Evolutionary conservation across 352 stramenopile genomes (phyloP), one percentile per base, ranked within the genome.

Genomic region (Thraustotheca clavata): DNA sequence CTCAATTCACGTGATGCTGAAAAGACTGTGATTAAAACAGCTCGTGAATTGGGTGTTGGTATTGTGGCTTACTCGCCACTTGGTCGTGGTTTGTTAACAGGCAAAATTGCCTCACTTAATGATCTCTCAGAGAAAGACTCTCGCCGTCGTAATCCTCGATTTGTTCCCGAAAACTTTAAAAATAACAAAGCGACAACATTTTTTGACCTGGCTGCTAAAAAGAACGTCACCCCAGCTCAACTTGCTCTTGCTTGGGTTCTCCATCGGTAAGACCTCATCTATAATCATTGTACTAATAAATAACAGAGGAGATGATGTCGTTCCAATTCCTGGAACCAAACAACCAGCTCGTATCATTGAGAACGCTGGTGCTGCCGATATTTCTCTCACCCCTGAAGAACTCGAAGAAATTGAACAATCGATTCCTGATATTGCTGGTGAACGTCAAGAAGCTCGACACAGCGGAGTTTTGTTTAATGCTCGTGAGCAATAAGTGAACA

Each of bases 271-370:
- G 34, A 70, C 0, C 54, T 71, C 39, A 60, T 72, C 52, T n/a
- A n/a, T n/a, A n/a, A n/a, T n/a, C n/a, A n/a, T n/a, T n/a, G n/a
- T n/a, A n/a, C n/a, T n/a, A n/a, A n/a, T n/a, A n/a, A n/a, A n/a
- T 47, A 24, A 4, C 27, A 47, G 39, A 31, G 68, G 68, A 5
- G 48, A 71, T 8, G 67, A 74, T 36, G 67, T 74, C 31, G 59
- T 74, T 33, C 69, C 69, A 18, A 73, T 73, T 47, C 69, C 68
- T 9, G 69, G 69, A n/a, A 71, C 69, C 0, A 72, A 72, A 36
- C 52, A 40, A 12, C 6, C 34, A 35, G 31, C 26, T 14, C 33
- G 63, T 24, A n/a, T 72, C 2, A 46, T 67, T 20, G 61, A 72
- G 49, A 72, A 72, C 36, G 60, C 63, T 7, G 34, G 4, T 27